Base-by-base conservation (phyloP, 768 basidiomycete species). In the Symmetrospora coprosmae region DNA sequence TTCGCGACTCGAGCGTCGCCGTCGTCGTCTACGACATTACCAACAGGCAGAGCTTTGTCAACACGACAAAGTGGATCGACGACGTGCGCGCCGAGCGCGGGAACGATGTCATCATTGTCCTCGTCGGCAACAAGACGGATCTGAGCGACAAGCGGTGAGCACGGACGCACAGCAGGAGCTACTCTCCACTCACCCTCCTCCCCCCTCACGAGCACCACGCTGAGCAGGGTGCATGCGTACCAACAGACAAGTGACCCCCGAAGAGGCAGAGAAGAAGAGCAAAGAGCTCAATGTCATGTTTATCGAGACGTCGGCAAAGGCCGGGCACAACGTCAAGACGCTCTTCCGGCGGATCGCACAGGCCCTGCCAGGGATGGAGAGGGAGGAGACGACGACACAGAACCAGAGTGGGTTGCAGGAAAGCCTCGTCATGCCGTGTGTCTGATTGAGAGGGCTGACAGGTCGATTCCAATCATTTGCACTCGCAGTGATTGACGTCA, bases 21-120 rank as follows among this genome's bases (percentile, higher is more conserved):
- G 97, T 99, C 68, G 90, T 97, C 47, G 94, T 97, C 9, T 99
- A 88, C 73, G 94, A 99, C 72, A 96, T 99, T 66, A 97, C 92
- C 64, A 97, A 94, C 89, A 68, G 69, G 86, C 78, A 59, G 41
- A 59, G 49, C 25, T 99, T 97, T 80, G 74, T 92, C 64, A 97
- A 94, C 58, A 99, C 94, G 17, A 80, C 87, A 19, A 99, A 97
- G 74, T 99, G 94, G 94, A 90, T 99, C 76, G 94, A 99, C 72
- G 94, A 99, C 67, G 94, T 99, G 28, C 81, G 91, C 60, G 91
- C 90, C 62, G 94, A 99, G 73, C 78, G 94, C 69, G 94, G 94
- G 62, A 87, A 83, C 74, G 94, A 99, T 68, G 94, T 99, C 35
- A 94, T 97, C 67, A 94, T 99, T 66, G 92, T 97, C 16, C 76